Percentiles rank a stretch among this genome's conserved stretches.
Conservation (phyloP, 768 basidiomycete genomes). For the Suillus subaureus region DNA sequence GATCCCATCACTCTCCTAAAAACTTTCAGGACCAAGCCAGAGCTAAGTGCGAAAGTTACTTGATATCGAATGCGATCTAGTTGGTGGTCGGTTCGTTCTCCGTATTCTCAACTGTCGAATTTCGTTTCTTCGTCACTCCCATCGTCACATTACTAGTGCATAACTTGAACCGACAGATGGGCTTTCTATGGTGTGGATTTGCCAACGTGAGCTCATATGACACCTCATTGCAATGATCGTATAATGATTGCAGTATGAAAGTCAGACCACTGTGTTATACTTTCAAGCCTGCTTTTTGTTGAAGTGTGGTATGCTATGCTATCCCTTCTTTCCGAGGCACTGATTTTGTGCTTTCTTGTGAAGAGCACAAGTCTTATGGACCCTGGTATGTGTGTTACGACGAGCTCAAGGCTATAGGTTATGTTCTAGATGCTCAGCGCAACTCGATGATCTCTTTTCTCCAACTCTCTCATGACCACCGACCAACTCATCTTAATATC, state of each 20-base stretch:
- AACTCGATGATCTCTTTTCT: background rate
- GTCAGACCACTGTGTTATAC: background rate
- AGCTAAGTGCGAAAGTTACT: background rate
- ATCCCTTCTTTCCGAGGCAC: background rate
- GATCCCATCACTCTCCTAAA: background rate
- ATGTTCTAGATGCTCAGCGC: background rate
- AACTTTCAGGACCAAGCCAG: background rate
- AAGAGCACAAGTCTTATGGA: background rate
- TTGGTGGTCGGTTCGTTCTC: no score
- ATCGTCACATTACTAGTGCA: background rate
- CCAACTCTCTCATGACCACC: background rate
- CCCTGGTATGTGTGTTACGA: background rate
- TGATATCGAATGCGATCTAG: no score
- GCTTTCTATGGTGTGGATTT: no score
- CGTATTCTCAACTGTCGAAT: background rate
- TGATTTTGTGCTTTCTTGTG: background rate
- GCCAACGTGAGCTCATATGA: background rate
- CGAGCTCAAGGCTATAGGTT: background rate
- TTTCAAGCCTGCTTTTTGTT: background rate
- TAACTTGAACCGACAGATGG: no score
- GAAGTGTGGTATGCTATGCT: background rate
- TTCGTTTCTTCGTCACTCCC: background rate
- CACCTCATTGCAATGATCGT: background rate
- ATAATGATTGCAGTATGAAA: background rate
- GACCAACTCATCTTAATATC: background rate